A percentile compares a stretch with the other conserved stretches of the same genome.
These are phyloP conservation scores for Exophiala sideris DNA, from an alignment of 2,329 filamentous ascomycete genomes.

Conservation along the genomic window DNA sequence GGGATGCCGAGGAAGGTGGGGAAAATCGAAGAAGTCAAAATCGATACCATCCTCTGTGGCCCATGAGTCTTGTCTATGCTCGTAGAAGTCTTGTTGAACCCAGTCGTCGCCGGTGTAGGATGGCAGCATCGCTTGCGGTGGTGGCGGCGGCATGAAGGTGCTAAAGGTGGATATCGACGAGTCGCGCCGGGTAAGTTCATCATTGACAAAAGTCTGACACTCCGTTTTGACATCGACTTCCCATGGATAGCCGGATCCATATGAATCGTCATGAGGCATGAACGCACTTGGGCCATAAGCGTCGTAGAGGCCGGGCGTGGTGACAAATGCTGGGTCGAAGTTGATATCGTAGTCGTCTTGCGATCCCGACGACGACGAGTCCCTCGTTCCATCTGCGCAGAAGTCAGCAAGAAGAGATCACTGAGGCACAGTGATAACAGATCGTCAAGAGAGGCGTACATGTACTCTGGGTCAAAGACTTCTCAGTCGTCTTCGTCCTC, in stretches of 20 bases:
- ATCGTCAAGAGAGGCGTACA: constrained; percentile 7
- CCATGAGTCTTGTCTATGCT: constrained; percentile 66
- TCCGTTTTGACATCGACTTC: constrained; percentile 97
- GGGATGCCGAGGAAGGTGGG: constrained; percentile 62
- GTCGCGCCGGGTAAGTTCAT: constrained; percentile 78
- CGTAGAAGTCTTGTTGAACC: constrained; percentile 51
- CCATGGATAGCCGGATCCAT: constrained; percentile 62
- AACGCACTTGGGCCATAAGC: constrained; percentile 41
- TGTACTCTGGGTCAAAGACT: constrained; percentile 55
- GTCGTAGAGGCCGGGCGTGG: constrained; percentile 39
- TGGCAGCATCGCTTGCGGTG: constrained; percentile 61
- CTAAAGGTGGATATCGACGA: constrained; percentile 90
- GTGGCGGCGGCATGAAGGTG: constrained; percentile 80
- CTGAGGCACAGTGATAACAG: neutral
- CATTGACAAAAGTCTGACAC: constrained; percentile 87
- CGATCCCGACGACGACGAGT: constrained; percentile 70
- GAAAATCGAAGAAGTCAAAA: constrained; percentile 79
- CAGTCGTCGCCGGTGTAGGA: constrained; percentile 63
- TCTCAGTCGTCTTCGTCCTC: constrained; percentile 90
- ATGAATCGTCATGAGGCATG: constrained; percentile 56
- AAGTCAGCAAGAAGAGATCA: constrained; percentile 2
- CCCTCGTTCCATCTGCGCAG: constrained; percentile 46
- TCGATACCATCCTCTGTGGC: constrained; percentile 61
- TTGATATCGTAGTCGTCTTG: constrained; percentile 63
- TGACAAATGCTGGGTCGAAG: constrained; percentile 66